phyloP scores from a whole-genome alignment of 345 rosid species.

The Populus pruinosa region DNA sequence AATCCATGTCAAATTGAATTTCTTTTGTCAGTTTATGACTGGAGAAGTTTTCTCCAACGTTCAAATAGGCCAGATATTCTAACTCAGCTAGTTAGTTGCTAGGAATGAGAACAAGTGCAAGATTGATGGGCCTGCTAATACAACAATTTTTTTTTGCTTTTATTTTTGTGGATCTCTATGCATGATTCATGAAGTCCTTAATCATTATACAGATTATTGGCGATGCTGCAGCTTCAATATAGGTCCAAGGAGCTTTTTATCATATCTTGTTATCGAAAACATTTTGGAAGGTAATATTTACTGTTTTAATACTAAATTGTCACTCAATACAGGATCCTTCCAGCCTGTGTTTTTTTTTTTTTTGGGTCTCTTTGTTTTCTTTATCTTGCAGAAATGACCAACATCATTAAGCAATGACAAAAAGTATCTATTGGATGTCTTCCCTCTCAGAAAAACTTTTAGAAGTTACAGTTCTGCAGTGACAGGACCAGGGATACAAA shows the following conservation, averaged over 20 bases:
- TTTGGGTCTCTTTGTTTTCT: neutral
- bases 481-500: neutral
- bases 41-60: neutral
- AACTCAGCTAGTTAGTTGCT: conserved; percentile 7
- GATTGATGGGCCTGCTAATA: neutral
- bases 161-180: neutral
- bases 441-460: neutral
- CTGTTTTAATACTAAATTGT: too few species aligned
- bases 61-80: conserved; percentile 12
- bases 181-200: neutral
- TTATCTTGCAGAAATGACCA: neutral
- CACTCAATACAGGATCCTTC: too few species aligned
- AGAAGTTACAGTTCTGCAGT: neutral
- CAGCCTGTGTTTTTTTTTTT: too few species aligned
- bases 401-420: neutral
- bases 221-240: too few species aligned
- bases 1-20: neutral
- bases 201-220: neutral
- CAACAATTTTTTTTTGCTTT: neutral
- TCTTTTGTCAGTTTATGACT: neutral
- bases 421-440: neutral
- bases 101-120: conserved; percentile 6
- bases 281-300: neutral
- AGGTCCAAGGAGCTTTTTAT: neutral
- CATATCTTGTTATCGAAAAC: neutral